A percentile compares a stretch with the other conserved stretches of the same genome.
Evolutionary conservation across 2,329 filamentous ascomycete genomes (phyloP).

Genomic region (Aspergillus floridensis): DNA sequence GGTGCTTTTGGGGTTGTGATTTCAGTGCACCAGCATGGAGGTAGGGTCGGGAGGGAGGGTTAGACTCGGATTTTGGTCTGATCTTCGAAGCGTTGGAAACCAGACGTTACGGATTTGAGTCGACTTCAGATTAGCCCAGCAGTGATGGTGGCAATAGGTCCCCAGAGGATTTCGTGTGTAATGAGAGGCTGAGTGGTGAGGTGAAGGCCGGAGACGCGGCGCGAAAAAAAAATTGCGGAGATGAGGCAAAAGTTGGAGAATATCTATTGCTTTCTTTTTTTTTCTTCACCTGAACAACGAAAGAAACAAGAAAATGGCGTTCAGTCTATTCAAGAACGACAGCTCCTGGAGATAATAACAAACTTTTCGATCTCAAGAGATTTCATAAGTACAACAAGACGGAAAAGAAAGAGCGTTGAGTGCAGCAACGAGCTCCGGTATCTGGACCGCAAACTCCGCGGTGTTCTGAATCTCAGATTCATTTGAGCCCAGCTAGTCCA

Average conservation of each 20-base stretch:
- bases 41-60: background rate
- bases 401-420: background rate
- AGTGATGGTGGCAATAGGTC: background rate
- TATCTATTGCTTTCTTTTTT: background rate
- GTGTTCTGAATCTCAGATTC: background rate
- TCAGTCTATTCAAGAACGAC: background rate
- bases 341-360: background rate
- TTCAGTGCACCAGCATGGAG: slow-evolving; percentile 17
- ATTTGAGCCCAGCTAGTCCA: background rate
- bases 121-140: background rate
- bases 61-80: background rate
- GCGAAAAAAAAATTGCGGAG: background rate
- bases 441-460: background rate
- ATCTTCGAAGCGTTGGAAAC: background rate
- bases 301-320: background rate
- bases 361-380: background rate
- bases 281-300: background rate
- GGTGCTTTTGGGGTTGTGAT: background rate
- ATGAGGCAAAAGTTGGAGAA: background rate
- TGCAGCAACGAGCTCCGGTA: background rate
- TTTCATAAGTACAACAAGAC: background rate
- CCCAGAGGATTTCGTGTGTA: background rate
- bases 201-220: background rate
- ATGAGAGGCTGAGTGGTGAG: background rate
- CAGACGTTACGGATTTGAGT: background rate